phyloP scores from a whole-genome alignment of 2,329 filamentous ascomycete genomes.

The Daldinia sp. region DNA sequence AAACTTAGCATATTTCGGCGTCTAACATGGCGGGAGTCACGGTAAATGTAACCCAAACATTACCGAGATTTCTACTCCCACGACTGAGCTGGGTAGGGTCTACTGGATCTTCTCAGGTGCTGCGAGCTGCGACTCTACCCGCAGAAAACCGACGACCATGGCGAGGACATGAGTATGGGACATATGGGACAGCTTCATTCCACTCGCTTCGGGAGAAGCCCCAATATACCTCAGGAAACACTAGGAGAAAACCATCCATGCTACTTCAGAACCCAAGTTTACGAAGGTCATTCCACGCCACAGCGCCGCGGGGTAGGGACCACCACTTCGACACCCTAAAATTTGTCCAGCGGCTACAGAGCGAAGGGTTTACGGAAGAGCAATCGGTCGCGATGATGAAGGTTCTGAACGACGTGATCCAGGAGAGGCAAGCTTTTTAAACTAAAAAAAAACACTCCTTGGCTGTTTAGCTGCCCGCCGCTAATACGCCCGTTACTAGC shows the following conservation, averaged over 20 bases:
- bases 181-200: constrained; percentile 42
- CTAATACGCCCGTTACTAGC: constrained; percentile 56
- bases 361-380: constrained; percentile 94
- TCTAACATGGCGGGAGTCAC: constrained; percentile 48
- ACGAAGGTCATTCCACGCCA: constrained; percentile 74
- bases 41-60: constrained; percentile 53
- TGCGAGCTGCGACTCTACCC: constrained; percentile 50
- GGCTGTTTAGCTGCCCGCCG: constrained; percentile 10
- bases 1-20: neutral
- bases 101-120: constrained; percentile 46
- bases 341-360: constrained; percentile 90
- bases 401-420: constrained; percentile 94
- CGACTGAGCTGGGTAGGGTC: constrained; percentile 65
- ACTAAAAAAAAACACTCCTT: neutral
- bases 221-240: constrained; percentile 23
- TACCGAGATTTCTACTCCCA: constrained; percentile 68
- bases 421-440: constrained; percentile 75
- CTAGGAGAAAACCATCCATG: constrained; percentile 28
- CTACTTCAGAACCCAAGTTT: constrained; percentile 50
- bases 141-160: constrained; percentile 39
- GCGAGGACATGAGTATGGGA: constrained; percentile 17
- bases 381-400: constrained; percentile 99
- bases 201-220: constrained; percentile 42
- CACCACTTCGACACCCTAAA: constrained; percentile 99
- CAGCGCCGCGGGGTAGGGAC: constrained; percentile 72